Base-by-base conservation (phyloP, 2,329 filamentous ascomycete genomes). In the Aspergillus intermedius region DNA sequence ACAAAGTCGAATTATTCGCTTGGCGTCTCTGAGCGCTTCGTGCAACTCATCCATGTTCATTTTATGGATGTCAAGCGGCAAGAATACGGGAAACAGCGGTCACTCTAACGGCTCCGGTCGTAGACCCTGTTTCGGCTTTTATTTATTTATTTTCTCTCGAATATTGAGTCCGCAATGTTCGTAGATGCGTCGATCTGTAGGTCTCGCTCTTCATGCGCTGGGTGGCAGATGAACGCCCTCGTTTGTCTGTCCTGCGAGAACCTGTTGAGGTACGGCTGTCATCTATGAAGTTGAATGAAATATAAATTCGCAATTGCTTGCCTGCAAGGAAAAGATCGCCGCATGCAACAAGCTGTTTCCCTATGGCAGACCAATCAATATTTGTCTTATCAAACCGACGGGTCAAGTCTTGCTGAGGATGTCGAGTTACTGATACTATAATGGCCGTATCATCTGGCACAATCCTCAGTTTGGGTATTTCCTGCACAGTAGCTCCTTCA, bases 321-420 rank as follows among this genome's bases (percentile, higher is more conserved):
- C 21, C 21, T 22, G 21, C 21, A 22, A 66, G 50, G 35, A 65
- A 59, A 35, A 58, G 50, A 49, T 57, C 49, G 19, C 54, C 51
- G 58, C 54, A 62, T 45, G 23, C 21, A 8, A 52, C 37, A 30
- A 67, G 55, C 51, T 64, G 55, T 42, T 54, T 62, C 53, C 60
- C 62, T 46, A 67, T 52, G 7, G 61, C 39, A 15, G 54, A 45
- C 60, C 57, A 64, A 48, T 59, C 53, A 46, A 65, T 60, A 45
- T 63, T 46, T 22, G 51, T 47, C 9, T 58, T 48, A 10, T 63
- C 49, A 49, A 61, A 63, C 23, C 54, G 52, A 47, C 62, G 62
- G 8, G 49, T 57, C 47, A 65, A 51, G 51, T 64, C 59, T 37
- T 56, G 54, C 48, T 63, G 21, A 22, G 21, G 40, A 17, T 58